Base-by-base conservation (phyloP, 2,329 filamentous ascomycete genomes). In the Chaetomium olivaceum region DNA sequence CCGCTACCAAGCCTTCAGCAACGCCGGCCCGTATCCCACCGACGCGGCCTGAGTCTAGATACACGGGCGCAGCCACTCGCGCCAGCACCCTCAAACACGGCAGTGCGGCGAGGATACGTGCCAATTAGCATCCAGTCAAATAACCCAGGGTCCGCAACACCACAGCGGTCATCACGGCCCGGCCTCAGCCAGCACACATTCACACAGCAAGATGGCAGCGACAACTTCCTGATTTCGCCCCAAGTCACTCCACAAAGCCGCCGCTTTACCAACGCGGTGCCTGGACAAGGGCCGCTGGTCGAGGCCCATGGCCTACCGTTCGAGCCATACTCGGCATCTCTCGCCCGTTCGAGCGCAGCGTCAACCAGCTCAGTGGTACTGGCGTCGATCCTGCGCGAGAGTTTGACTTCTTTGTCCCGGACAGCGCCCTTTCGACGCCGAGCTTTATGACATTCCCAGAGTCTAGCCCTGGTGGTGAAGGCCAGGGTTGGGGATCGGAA, bases 31-130 rank as follows among this genome's bases (percentile, higher is more conserved):
- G 75, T 80, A 72, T 81, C 83, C 77, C 91, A 96, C 80, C 89
- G 92, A 79, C 86, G 92, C 77, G 93, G 93, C 75, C 87, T 93
- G 80, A 95, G 91, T 81, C 84, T 96, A 74, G 92, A 96, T 80
- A 90, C 87, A 71, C 82, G 87, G 80, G 83, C 84, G 79, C 84
- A 85, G 78, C 83, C 84, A 78, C 81, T 81, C 70, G 76, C 70
- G 50, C 64, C 72, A 29, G 62, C 69, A 27, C 52, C 63, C 11
- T 39, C 60, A 57, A 71, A 73, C 23, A 71, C 72, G 59, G 69
- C 69, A 33, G 65, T 71, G 62, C 71, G 79, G 74, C 83, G 84
- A 79, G 82, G 83, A 72, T 81, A 82, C 73, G 76, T 74, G 72
- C 79, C 78, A 81, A 80, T 85, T 83, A 83, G 82, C 80, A 82